Conservation (phyloP, 2,329 filamentous ascomycete species). For the Fusarium sp. region DNA sequence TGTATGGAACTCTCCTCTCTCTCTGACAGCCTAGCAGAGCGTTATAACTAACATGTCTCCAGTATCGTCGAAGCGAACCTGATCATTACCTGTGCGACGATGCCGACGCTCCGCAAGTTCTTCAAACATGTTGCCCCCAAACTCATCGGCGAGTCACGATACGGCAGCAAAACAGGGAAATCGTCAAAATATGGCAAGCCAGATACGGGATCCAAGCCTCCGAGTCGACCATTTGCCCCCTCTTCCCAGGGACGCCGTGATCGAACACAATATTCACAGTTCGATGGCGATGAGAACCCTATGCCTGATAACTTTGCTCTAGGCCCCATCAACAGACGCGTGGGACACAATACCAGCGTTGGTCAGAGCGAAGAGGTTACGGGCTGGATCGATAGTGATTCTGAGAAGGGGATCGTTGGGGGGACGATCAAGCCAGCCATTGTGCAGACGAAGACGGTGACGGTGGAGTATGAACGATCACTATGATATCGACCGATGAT, state of each 20-base stretch:
- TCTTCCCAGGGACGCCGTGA: conserved; percentile 30
- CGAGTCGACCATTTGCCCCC: conserved; percentile 1
- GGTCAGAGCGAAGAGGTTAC: conserved; percentile 27
- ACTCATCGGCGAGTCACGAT: conserved; percentile 44
- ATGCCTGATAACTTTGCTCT: conserved; percentile 12
- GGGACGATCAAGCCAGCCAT: conserved; percentile 24
- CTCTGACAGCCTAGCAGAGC: background rate
- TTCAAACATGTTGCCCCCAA: conserved; percentile 51
- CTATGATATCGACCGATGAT: background rate
- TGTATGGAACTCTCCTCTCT: conserved; percentile 30
- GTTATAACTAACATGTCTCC: background rate
- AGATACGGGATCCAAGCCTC: conserved; percentile 18
- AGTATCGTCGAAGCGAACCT: conserved; percentile 52
- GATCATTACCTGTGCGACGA: conserved; percentile 54
- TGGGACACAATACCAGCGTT: conserved; percentile 25
- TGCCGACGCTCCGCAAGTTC: conserved; percentile 54
- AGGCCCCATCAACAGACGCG: conserved; percentile 14
- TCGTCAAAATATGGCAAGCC: conserved; percentile 33
- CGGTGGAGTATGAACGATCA: conserved; percentile 31
- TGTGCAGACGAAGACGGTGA: conserved; percentile 40
- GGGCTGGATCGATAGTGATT: conserved; percentile 36
- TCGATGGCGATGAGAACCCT: conserved; percentile 26
- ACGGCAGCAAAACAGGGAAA: conserved; percentile 36
- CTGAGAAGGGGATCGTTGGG: conserved; percentile 33
- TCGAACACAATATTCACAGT: conserved; percentile 35